A percentile compares a stretch with the other conserved stretches of the same genome.
Conservation (phyloP, 805 yeast species). For the Saturnispora kantuleensis region DNA sequence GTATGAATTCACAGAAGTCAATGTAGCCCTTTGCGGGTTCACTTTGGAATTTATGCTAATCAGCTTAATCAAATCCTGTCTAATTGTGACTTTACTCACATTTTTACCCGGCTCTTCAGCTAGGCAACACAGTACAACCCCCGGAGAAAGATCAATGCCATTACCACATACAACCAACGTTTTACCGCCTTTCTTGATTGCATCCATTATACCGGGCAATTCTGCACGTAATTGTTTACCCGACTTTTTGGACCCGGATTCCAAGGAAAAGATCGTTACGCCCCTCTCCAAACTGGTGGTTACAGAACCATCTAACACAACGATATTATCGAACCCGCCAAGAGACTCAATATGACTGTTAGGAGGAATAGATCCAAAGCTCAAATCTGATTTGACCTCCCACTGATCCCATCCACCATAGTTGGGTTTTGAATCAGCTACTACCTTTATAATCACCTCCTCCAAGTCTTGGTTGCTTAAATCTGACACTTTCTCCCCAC, state of each 20-base stretch:
- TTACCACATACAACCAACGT: conserved; percentile 48
- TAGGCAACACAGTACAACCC: conserved; percentile 45
- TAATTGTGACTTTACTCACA: conserved; percentile 19
- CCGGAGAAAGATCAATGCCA: conserved; percentile 59
- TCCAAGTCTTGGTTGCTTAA: conserved; percentile 25
- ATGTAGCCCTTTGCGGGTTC: conserved; percentile 70
- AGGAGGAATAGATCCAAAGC: conserved; percentile 18
- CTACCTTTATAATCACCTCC: conserved; percentile 7
- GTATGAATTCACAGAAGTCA: conserved; percentile 57
- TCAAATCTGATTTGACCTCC: conserved; percentile 13
- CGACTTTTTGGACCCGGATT: conserved; percentile 46
- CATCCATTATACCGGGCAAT: conserved; percentile 34
- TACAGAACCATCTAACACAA: conserved; percentile 15
- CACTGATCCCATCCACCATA: neutral
- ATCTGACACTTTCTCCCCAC: conserved; percentile 12
- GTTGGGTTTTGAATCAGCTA: neutral
- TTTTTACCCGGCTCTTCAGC: conserved; percentile 33
- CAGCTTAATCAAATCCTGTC: conserved; percentile 45
- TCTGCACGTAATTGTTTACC: conserved; percentile 46
- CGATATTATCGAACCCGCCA: conserved; percentile 20
- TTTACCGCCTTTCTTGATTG: conserved; percentile 17
- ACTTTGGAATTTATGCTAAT: conserved; percentile 35
- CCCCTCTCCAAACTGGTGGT: conserved; percentile 11
- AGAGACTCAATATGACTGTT: neutral
- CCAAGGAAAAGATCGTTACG: conserved; percentile 16